A percentile compares a stretch with the other conserved stretches of the same genome.
Evolutionary conservation across 331 rosid species (phyloP).

Genomic region (Pyracantha coccinea): DNA sequence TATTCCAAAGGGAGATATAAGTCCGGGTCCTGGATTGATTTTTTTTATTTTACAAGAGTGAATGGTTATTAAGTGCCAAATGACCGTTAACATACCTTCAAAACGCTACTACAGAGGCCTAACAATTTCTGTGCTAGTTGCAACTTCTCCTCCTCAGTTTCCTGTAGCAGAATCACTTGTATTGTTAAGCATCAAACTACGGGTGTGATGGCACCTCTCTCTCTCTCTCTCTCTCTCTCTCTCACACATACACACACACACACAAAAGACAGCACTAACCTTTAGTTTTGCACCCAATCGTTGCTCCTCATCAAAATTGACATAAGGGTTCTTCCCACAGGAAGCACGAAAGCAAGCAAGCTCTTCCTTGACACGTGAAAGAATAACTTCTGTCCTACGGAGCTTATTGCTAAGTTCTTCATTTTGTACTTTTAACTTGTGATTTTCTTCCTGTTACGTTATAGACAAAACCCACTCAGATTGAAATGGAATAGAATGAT

Average conservation of each 20-base stretch:
- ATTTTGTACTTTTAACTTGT: slow-evolving; percentile 55
- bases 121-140: slow-evolving; percentile 70
- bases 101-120: slow-evolving; percentile 54
- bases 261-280: slow-evolving; percentile 34
- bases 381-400: slow-evolving; percentile 37
- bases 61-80: not conserved
- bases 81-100: slow-evolving; percentile 40
- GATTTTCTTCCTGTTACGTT: slow-evolving; percentile 79
- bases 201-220: not conserved
- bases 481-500: slow-evolving; percentile 7
- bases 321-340: slow-evolving; percentile 30
- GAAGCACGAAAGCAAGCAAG: slow-evolving; percentile 52
- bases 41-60: not conserved
- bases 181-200: slow-evolving; percentile 11
- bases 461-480: slow-evolving; percentile 9
- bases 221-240: not conserved
- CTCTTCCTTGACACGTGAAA: slow-evolving; percentile 64
- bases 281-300: slow-evolving; percentile 53
- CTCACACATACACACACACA: not conserved
- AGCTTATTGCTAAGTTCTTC: slow-evolving; percentile 67
- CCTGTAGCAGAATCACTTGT: slow-evolving; percentile 37
- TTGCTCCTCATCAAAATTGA: slow-evolving; percentile 71
- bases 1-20: not conserved
- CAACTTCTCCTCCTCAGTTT: slow-evolving; percentile 74
- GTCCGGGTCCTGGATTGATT: not conserved